A percentile compares a stretch with the other conserved stretches of the same genome.
Evolutionary conservation across 345 rosid species (phyloP).

Genomic region (Aquilaria sinensis): DNA sequence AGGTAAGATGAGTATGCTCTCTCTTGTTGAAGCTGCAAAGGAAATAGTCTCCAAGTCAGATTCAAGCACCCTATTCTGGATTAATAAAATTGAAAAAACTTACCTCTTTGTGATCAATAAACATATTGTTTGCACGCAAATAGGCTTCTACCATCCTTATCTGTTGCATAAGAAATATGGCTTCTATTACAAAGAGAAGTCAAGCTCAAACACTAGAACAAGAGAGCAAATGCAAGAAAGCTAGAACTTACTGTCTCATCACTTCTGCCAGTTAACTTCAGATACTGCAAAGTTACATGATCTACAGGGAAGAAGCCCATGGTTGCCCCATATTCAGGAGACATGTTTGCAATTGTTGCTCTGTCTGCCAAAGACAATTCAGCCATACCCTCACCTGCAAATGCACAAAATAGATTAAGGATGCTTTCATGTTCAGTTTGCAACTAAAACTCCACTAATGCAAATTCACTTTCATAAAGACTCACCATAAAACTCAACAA

Average conservation of each 20-base stretch:
- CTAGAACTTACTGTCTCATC: slow-evolving; percentile 63
- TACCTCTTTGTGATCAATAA: slow-evolving; percentile 81
- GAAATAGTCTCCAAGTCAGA: slow-evolving; percentile 8
- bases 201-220: background rate
- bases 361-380: slow-evolving; percentile 82
- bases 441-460: background rate
- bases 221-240: background rate
- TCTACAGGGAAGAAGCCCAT: slow-evolving; percentile 98
- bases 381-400: slow-evolving; percentile 80
- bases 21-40: slow-evolving; percentile 63
- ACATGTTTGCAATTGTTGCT: slow-evolving; percentile 93
- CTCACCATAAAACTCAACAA: slow-evolving; percentile 83
- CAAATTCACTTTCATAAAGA: slow-evolving; percentile 1
- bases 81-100: slow-evolving; percentile 9
- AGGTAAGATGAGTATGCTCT: slow-evolving; percentile 68
- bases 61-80: background rate
- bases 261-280: slow-evolving; percentile 84
- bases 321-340: slow-evolving; percentile 95
- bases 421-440: background rate
- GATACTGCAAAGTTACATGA: slow-evolving; percentile 78
- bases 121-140: slow-evolving; percentile 85
- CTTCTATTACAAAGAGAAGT: background rate
- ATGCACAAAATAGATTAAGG: background rate
- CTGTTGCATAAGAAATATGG: slow-evolving; percentile 21
- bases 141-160: slow-evolving; percentile 80